Evolutionary conservation across 495 filamentous ascomycete genomes (phyloP).

Genomic region (Aspergillus nanangensis): DNA sequence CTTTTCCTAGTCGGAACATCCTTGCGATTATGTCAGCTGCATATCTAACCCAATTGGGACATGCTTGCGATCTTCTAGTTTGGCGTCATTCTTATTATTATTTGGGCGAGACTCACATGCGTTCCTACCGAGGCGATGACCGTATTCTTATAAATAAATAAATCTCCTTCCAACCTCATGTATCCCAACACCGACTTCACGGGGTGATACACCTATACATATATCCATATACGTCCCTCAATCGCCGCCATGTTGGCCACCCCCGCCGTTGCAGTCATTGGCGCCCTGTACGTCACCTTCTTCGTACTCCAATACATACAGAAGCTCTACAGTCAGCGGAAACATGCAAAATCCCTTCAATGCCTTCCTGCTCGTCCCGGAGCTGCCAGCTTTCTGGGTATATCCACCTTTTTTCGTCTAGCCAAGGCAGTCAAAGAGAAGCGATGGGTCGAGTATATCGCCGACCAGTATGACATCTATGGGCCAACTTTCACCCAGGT

Average conservation of each 20-base stretch:
- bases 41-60: slow-evolving; percentile 16
- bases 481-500: slow-evolving; percentile 34
- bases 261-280: slow-evolving; percentile 10
- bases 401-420: slow-evolving; percentile 25
- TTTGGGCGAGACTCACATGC: too few relatives aligned
- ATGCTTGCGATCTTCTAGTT: slow-evolving; percentile 22
- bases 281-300: slow-evolving; percentile 17
- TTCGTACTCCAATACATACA: slow-evolving; percentile 21
- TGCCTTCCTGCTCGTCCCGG: slow-evolving; percentile 26
- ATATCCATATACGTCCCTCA: neutral
- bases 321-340: slow-evolving; percentile 21
- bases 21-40: neutral
- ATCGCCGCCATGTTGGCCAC: slow-evolving; percentile 18
- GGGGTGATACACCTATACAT: neutral
- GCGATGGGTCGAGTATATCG: slow-evolving; percentile 32
- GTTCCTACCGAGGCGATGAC: neutral
- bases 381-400: slow-evolving; percentile 24
- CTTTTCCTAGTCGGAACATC: neutral
- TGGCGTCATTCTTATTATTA: too few relatives aligned
- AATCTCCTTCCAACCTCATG: too few relatives aligned
- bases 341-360: slow-evolving; percentile 28
- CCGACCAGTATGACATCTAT: slow-evolving; percentile 21
- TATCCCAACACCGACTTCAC: too few relatives aligned
- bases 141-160: too few relatives aligned
- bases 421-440: slow-evolving; percentile 25